Conservation (phyloP, 2,329 filamentous ascomycete species). For the Zalaria sp. region DNA sequence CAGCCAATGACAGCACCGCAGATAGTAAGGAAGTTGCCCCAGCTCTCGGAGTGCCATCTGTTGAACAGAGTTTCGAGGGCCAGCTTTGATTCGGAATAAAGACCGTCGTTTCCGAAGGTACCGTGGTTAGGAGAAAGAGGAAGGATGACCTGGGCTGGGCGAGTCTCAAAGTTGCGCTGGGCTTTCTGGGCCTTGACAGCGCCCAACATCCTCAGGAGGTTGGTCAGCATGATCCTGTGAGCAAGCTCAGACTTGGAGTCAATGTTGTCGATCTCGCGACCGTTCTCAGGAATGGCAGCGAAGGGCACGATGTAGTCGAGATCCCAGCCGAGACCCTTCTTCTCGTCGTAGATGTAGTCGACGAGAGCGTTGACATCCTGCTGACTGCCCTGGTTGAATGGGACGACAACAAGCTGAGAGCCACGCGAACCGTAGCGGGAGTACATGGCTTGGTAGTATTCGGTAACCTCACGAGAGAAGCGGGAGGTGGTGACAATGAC, state of each 20-base stretch:
- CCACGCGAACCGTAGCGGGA: constrained; percentile 84
- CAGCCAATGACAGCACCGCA: constrained; percentile 97
- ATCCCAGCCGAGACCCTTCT: constrained; percentile 96
- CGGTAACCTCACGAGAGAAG: constrained; percentile 92
- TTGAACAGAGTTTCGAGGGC: constrained; percentile 96
- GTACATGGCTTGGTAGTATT: constrained; percentile 99
- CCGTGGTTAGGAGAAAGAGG: constrained; percentile 96
- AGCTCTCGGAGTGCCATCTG: constrained; percentile 94
- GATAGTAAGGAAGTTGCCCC: constrained; percentile 94
- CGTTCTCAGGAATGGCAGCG: constrained; percentile 93
- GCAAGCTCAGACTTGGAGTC: constrained; percentile 97
- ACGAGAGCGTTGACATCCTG: constrained; percentile 91
- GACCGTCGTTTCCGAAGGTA: constrained; percentile 92
- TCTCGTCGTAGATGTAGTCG: constrained; percentile 91
- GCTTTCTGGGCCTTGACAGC: constrained; percentile 84
- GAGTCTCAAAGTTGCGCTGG: constrained; percentile 77
- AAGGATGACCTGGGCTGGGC: constrained; percentile 89
- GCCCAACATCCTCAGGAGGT: constrained; percentile 81
- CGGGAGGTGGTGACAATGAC: constrained; percentile 93
- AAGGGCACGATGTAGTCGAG: constrained; percentile 93
- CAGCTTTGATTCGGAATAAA: constrained; percentile 97
- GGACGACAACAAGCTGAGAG: constrained; percentile 92
- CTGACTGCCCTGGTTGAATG: constrained; percentile 98
- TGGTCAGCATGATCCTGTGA: constrained; percentile 98
- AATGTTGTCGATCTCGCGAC: constrained; percentile 89